These are phyloP conservation scores for Lenwebbia sp. DNA, from an alignment of 345 rosid species.

Conservation along the genomic window DNA sequence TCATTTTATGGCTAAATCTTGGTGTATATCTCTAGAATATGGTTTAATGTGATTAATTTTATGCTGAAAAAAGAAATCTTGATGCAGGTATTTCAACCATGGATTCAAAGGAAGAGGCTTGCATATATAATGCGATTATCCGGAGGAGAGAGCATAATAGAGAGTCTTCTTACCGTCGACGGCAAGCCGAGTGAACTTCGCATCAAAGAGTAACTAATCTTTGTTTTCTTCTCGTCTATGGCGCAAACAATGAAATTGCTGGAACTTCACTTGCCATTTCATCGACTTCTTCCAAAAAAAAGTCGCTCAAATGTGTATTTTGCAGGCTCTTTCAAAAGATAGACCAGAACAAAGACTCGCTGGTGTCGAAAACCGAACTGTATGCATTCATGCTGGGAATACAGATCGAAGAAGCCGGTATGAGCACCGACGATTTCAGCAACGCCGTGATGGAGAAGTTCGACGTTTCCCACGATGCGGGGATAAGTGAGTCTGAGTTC, in stretches of 20 bases:
- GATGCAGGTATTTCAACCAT: slow-evolving; percentile 33
- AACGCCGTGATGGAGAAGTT: slow-evolving; percentile 20
- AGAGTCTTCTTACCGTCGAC: slow-evolving; percentile 5
- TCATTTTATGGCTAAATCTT: neutral
- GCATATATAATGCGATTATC: slow-evolving; percentile 15
- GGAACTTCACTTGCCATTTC: neutral
- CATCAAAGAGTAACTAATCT: slow-evolving; percentile 13
- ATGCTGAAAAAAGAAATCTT: neutral
- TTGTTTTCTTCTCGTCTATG: neutral
- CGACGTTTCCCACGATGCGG: slow-evolving; percentile 11
- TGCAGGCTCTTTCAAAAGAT: slow-evolving; percentile 29
- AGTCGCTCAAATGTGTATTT: neutral
- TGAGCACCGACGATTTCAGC: slow-evolving; percentile 8
- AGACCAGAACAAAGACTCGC: slow-evolving; percentile 8
- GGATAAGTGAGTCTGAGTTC: slow-evolving; percentile 22
- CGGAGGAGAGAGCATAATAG: slow-evolving; percentile 1
- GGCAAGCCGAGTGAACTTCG: slow-evolving; percentile 16
- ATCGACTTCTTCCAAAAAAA: neutral
- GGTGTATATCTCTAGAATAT: neutral
- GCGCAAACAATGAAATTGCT: neutral
- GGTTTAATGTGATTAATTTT: neutral
- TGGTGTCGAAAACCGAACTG: slow-evolving; percentile 22
- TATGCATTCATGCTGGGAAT: slow-evolving; percentile 27
- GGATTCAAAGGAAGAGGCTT: slow-evolving; percentile 32
- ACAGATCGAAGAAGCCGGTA: slow-evolving; percentile 18